Percentiles rank a stretch among this genome's conserved stretches.
Evolutionary conservation across 1,139 yeast species (phyloP).

Genomic region (Zygoascus meyerae): DNA sequence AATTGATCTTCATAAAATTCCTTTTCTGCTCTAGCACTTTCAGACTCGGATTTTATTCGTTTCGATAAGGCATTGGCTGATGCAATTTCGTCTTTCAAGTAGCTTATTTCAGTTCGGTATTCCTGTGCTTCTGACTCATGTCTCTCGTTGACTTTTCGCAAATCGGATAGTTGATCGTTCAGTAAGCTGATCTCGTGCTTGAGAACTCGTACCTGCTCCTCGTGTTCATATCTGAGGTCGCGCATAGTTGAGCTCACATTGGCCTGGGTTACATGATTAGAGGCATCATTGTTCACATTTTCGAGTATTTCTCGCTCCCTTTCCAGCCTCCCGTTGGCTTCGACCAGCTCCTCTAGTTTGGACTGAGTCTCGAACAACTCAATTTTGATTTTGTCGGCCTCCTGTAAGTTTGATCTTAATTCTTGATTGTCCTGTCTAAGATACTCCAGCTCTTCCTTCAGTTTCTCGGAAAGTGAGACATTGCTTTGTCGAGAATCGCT

Average conservation of each 20-base stretch:
- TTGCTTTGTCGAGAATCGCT: not conserved
- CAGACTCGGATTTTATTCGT: conserved; percentile 20
- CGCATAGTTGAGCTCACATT: conserved; percentile 3
- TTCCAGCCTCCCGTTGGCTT: not conserved
- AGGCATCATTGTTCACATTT: not conserved
- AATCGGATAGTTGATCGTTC: conserved; percentile 6
- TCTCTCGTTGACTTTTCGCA: conserved; percentile 5
- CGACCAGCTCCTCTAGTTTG: too few relatives aligned
- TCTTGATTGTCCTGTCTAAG: conserved; percentile 10
- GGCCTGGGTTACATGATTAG: not conserved
- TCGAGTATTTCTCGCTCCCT: not conserved
- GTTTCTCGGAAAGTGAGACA: not conserved
- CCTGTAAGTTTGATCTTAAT: not conserved
- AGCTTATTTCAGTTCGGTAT: conserved; percentile 17
- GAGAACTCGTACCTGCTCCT: conserved; percentile 1
- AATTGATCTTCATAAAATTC: conserved; percentile 19
- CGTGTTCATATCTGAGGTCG: conserved; percentile 4
- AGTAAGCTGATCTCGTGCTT: conserved; percentile 4
- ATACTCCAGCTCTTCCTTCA: conserved; percentile 11
- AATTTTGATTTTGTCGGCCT: not conserved
- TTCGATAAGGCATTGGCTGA: conserved; percentile 16
- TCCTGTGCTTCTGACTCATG: conserved; percentile 7
- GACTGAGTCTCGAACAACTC: too few relatives aligned
- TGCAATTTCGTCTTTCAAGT: conserved; percentile 16
- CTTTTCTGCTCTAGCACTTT: conserved; percentile 19